phyloP scores from a whole-genome alignment of 495 filamentous ascomycete species.

The Aspergillus leporis region DNA sequence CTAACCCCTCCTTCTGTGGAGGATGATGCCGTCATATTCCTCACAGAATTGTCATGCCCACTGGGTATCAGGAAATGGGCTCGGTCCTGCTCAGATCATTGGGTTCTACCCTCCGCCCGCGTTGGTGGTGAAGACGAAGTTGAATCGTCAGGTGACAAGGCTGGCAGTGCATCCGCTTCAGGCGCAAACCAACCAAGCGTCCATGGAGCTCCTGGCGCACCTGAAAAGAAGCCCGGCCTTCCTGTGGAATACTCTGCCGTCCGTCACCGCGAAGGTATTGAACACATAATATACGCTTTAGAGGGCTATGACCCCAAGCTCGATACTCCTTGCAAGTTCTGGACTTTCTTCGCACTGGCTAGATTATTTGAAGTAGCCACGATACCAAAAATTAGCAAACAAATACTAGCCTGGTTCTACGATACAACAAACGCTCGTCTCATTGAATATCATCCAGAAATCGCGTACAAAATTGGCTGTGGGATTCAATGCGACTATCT shows the following conservation, averaged over 20 bases:
- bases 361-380: conserved; percentile 55
- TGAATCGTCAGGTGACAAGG: conserved; percentile 6
- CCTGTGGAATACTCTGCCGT: conserved; percentile 58
- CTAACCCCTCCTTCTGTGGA: conserved; percentile 60
- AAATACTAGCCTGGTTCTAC: conserved; percentile 50
- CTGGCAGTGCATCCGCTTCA: not conserved
- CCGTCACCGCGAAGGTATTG: conserved; percentile 61
- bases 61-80: conserved; percentile 49
- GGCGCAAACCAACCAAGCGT: not conserved
- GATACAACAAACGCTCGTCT: conserved; percentile 41
- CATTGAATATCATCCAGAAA: conserved; percentile 49
- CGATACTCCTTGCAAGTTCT: conserved; percentile 66
- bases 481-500: conserved; percentile 40
- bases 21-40: conserved; percentile 57
- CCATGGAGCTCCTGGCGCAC: too few species aligned
- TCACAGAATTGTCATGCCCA: conserved; percentile 60
- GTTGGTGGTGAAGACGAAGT: conserved; percentile 40
- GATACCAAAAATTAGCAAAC: conserved; percentile 30
- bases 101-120: conserved; percentile 41
- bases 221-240: conserved; percentile 8
- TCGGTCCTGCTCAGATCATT: conserved; percentile 35
- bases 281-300: conserved; percentile 56
- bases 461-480: conserved; percentile 45
- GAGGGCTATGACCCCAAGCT: conserved; percentile 50
- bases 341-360: conserved; percentile 61